Base-by-base conservation (phyloP, 306 rosid genomes). In the Sechiopsis laciniata region DNA sequence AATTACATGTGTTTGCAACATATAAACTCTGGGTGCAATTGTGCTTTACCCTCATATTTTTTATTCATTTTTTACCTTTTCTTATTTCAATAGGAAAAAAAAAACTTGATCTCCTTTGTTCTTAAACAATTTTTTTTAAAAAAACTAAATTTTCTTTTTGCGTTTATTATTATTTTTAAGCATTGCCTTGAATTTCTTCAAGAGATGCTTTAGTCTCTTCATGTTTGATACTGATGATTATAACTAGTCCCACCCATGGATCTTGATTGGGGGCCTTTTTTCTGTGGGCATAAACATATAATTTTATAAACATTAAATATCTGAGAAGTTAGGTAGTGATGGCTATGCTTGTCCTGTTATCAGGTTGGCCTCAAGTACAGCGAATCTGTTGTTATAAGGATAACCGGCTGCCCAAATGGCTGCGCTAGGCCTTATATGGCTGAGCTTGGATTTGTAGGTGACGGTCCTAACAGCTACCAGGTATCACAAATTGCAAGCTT, bases 391-490 rank as follows among this genome's bases (percentile, higher is more conserved):
- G 97, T 94, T 74, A 82, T 94, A 74, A 89, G 99, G 85, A 72
- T 91, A 74, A 94, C 99, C 74, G 97, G 97, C 56, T 94, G 99
- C 83, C 95, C 99, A 10, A 94, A 94, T 40, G 96, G 99, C 73
- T 94, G 97, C 76, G 97, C 96, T 75, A 85, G 95, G 78, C 97
- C 99, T 50, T 94, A 94, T 86, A 91, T 91, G 99, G 99, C 97
- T 62, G 99, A 94, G 77, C 96, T 94, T 81, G 99, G 99, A 75
- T 67, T 94, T 64, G 97, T 94, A 73, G 97, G 97, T 64, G 99
- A 91, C 61, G 99, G 99, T 75, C 97, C 97, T 17, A 94, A 94
- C 78, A 94, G 97, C 85, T 94, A 94, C 75, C 97, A 94, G 96
- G 99, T 91, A 80, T 83, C 74, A 70, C 57, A 48, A 75, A 67